Base-by-base conservation (phyloP, 1,284 basidiomycete species). In the Heliocybe sulcata region DNA sequence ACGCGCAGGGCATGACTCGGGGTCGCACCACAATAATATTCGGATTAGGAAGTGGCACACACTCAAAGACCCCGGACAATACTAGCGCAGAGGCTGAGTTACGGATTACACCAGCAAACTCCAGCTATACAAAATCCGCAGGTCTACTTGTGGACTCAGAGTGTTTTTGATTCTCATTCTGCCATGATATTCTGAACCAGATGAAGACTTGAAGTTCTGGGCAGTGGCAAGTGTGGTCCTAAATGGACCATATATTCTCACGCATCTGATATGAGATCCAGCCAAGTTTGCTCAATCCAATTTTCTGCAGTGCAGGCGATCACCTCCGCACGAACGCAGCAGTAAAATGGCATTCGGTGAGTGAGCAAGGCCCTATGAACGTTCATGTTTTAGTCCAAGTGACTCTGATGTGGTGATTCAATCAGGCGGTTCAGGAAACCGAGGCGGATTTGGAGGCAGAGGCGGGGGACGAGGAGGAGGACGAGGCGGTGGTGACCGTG, bases 391-490 rank as follows among this genome's bases (percentile, higher is more conserved):
- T 22, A 22, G 2, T 23, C 25, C 8, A 45, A 38, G 1, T 23
- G 22, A 22, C 19, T 22, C 20, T 4, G 14, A 19, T 35, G 51
- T 49, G 29, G 25, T 52, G 14, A 29, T 35, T 35, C 6, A 52
- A 52, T 51, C 45, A 72, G 71, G 70, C 63, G 68, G 59, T 60
- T 61, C 69, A 61, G 70, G 70, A 52, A 66, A 67, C 58, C 69
- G 70, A 53, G 69, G 69, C 57, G 68, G 69, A 52, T 71, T 69
- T 58, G 65, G 68, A 42, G 64, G 68, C 27, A 58, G 70, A 53
- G 60, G 68, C 33, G 67, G 67, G 38, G 60, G 65, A 22, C 58
- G 67, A 25, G 60, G 65, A 25, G 60, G 65, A 55, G 61, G 65
- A n/a, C 58, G 67, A 22, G 62, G 70, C 16, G 62, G 62, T 33